A percentile compares a stretch with the other conserved stretches of the same genome.
These are phyloP conservation scores for Amanita rubescens DNA, from an alignment of 768 basidiomycete species.

Conservation along the genomic window DNA sequence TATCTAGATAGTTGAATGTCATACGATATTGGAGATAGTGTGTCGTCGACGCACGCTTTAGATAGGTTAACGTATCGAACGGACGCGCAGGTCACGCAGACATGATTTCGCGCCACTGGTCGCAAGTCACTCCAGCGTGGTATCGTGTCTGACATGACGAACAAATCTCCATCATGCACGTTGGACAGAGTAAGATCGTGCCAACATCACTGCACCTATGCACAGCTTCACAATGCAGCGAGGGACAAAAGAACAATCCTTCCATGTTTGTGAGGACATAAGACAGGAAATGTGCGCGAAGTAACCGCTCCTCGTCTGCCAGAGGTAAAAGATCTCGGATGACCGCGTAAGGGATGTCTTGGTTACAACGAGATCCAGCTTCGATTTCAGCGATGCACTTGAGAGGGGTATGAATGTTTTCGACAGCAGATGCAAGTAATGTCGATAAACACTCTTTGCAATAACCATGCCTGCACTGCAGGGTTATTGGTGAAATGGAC, in stretches of 20 bases:
- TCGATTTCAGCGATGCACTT: slow-evolving; percentile 29
- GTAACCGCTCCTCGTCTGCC: slow-evolving; percentile 30
- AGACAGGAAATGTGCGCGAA: slow-evolving; percentile 34
- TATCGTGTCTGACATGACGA: slow-evolving; percentile 28
- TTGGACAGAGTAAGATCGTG: slow-evolving; percentile 26
- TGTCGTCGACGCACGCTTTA: too few relatives aligned
- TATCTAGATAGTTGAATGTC: too few relatives aligned
- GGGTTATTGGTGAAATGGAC: slow-evolving; percentile 24
- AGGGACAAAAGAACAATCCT: slow-evolving; percentile 49
- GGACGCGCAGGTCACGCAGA: neutral
- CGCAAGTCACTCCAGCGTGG: slow-evolving; percentile 36
- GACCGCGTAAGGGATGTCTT: slow-evolving; percentile 29
- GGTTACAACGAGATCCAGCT: slow-evolving; percentile 20
- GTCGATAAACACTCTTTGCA: slow-evolving; percentile 43
- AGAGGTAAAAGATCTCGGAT: slow-evolving; percentile 32
- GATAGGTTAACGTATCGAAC: neutral
- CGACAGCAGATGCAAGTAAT: slow-evolving; percentile 27
- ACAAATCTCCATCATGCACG: slow-evolving; percentile 31
- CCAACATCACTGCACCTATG: slow-evolving; percentile 25
- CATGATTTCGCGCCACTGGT: slow-evolving; percentile 8
- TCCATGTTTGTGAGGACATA: slow-evolving; percentile 32
- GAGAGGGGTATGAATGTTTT: slow-evolving; percentile 21
- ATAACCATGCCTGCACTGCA: slow-evolving; percentile 46
- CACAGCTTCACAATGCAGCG: slow-evolving; percentile 40
- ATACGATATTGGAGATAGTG: too few relatives aligned